These are phyloP conservation scores for Diaporthe humulicola DNA, from an alignment of 2,329 filamentous ascomycete species.

Conservation along the genomic window DNA sequence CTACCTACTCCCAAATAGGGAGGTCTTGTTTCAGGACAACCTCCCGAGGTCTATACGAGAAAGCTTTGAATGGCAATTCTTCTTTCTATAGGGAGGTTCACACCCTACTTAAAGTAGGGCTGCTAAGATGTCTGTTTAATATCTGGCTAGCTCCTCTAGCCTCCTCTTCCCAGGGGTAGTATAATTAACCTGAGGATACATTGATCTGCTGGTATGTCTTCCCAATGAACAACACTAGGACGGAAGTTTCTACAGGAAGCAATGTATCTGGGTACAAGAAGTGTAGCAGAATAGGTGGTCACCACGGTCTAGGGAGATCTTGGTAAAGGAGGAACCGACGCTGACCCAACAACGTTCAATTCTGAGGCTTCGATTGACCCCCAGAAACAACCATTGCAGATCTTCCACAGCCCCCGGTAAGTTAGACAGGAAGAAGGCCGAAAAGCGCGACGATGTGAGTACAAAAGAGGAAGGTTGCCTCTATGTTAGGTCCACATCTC, in stretches of 20 bases:
- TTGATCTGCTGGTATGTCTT: neutral
- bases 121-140: neutral
- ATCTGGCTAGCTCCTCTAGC: neutral
- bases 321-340: neutral
- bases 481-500: neutral
- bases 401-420: too few relatives aligned
- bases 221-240: too few relatives aligned
- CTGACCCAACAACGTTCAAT: neutral
- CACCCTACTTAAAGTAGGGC: neutral
- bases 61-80: neutral
- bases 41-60: neutral
- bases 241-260: neutral
- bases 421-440: neutral
- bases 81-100: neutral
- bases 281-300: neutral
- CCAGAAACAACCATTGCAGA: neutral
- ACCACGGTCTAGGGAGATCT: too few relatives aligned
- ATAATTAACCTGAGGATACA: neutral
- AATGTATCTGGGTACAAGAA: neutral
- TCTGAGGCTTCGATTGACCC: neutral
- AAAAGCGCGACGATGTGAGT: neutral
- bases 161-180: neutral
- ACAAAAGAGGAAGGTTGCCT: slow-evolving; percentile 20
- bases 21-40: neutral
- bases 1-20: neutral